Percentiles rank a stretch among this genome's conserved stretches.
These are phyloP conservation scores for Sarocladiaceae sp. DNA, from an alignment of 2,329 filamentous ascomycete species.

Conservation along the genomic window DNA sequence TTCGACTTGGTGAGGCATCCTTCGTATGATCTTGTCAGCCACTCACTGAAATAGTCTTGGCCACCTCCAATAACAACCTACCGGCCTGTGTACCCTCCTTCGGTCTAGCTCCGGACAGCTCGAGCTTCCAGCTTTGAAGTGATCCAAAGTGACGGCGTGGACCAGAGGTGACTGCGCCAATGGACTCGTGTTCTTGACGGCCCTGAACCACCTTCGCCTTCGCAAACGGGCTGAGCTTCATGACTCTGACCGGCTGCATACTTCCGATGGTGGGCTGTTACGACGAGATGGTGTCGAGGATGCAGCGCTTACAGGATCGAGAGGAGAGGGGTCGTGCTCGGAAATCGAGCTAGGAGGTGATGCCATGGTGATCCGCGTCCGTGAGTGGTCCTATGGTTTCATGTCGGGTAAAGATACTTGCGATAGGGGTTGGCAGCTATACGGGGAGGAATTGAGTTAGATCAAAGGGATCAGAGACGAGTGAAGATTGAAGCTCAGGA, in stretches of 20 bases:
- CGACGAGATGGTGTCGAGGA: background rate
- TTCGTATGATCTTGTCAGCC: background rate
- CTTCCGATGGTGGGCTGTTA: no score
- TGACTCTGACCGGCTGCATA: background rate
- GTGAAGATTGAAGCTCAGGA: no score
- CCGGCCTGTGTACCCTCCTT: background rate
- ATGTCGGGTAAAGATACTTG: background rate
- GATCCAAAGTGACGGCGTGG: conserved; percentile 1
- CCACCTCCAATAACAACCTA: background rate
- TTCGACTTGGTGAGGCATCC: no score
- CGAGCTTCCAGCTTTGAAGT: conserved; percentile 3
- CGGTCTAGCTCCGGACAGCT: conserved; percentile 5
- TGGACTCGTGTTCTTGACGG: background rate
- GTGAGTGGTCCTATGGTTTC: background rate
- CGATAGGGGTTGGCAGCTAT: no score
- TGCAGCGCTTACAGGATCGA: background rate
- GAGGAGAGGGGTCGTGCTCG: background rate
- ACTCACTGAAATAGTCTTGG: background rate
- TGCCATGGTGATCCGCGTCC: background rate
- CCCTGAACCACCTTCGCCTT: background rate
- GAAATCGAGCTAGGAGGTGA: background rate
- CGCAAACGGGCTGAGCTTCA: background rate
- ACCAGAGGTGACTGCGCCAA: background rate
- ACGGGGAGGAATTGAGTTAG: no score
- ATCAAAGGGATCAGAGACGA: no score